Conservation (phyloP, 2,329 filamentous ascomycete species). For the Stagonosporopsis rhizophila region DNA sequence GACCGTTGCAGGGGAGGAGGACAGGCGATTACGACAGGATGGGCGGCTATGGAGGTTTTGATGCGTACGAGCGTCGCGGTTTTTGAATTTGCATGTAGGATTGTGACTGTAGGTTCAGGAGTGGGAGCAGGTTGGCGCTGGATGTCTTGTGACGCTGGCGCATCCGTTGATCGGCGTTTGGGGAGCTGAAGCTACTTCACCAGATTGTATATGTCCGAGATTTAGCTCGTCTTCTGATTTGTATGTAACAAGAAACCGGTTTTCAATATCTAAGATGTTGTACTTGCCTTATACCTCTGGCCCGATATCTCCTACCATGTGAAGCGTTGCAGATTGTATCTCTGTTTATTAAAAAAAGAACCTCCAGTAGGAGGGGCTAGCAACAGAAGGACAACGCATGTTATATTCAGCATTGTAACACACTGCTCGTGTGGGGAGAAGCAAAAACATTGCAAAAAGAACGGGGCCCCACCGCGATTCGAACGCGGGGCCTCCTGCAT, state of each 20-base stretch:
- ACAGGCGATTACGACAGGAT: constrained; percentile 7
- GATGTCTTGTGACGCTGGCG: too few species aligned
- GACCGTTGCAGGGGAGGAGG: constrained; percentile 5
- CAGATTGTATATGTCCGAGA: background rate
- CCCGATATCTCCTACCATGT: too few species aligned
- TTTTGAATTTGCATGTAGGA: background rate
- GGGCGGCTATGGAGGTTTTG: constrained; percentile 4
- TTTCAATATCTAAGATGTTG: too few species aligned
- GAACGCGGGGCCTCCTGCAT: constrained; percentile 21
- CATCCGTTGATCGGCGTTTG: constrained; percentile 1
- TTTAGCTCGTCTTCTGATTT: background rate
- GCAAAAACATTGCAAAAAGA: background rate
- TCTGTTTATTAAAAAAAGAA: too few species aligned
- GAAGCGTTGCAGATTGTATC: too few species aligned
- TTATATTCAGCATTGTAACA: too few species aligned
- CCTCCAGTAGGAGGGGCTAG: too few species aligned
- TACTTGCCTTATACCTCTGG: too few species aligned
- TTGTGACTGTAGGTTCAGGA: background rate
- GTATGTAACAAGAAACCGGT: too few species aligned
- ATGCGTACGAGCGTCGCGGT: constrained; percentile 3
- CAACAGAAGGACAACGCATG: too few species aligned
- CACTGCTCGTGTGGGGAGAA: too few species aligned
- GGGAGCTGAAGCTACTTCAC: background rate
- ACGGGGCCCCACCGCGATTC: constrained; percentile 17
- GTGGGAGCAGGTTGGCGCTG: background rate